Conservation (phyloP, 2,329 filamentous ascomycete species). For the Sclerotinia subarctica region DNA sequence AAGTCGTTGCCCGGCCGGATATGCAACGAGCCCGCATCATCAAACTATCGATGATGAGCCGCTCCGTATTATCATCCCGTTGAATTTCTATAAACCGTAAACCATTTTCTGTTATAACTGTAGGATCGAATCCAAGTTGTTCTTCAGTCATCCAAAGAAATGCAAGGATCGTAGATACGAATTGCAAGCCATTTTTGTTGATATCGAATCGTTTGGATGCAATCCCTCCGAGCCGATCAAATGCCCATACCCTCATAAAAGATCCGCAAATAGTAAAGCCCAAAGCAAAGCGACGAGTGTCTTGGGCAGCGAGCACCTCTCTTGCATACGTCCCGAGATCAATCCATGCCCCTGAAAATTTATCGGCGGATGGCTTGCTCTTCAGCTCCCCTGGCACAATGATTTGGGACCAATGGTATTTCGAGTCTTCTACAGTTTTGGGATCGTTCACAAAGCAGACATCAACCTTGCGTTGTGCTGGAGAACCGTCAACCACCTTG, state of each 20-base stretch:
- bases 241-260: slow-evolving; percentile 35
- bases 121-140: no score
- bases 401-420: not conserved
- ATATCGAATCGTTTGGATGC: slow-evolving; percentile 33
- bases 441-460: slow-evolving; percentile 18
- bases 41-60: no score
- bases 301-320: not conserved
- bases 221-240: slow-evolving; percentile 39
- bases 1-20: slow-evolving; percentile 44
- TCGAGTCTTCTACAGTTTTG: not conserved
- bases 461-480: slow-evolving; percentile 30
- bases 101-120: no score
- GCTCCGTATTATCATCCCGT: no score
- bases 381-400: slow-evolving; percentile 29
- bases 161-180: not conserved
- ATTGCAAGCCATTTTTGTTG: slow-evolving; percentile 24
- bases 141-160: no score
- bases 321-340: not conserved
- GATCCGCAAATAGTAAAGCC: not conserved
- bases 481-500: slow-evolving; percentile 29
- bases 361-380: slow-evolving; percentile 25
- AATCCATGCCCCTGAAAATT: not conserved
- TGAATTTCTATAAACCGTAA: no score
- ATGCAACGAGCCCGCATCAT: slow-evolving; percentile 37
- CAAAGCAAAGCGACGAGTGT: not conserved